These are phyloP conservation scores for Arthroderma uncinatum DNA, from an alignment of 2,329 filamentous ascomycete genomes.

Conservation along the genomic window DNA sequence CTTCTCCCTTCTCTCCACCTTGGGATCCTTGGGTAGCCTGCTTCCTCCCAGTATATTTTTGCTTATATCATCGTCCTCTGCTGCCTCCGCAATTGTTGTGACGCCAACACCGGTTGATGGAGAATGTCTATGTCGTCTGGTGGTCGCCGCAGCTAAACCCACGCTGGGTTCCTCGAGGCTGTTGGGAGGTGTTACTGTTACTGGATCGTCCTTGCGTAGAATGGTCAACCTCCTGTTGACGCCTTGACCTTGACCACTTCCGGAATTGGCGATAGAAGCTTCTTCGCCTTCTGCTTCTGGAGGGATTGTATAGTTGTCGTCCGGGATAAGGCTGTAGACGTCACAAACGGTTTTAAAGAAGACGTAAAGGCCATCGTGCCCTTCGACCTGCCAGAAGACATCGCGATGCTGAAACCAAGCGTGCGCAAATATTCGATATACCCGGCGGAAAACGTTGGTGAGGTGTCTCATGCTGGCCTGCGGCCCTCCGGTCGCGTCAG, in stretches of 20 bases:
- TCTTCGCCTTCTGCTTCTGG: conserved; percentile 68
- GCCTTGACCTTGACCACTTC: conserved; percentile 7
- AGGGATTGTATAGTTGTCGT: conserved; percentile 92
- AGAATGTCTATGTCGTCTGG: conserved; percentile 55
- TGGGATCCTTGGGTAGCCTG: neutral
- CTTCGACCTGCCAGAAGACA: conserved; percentile 90
- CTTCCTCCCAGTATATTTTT: neutral
- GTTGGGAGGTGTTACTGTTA: conserved; percentile 21
- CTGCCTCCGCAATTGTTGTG: conserved; percentile 57
- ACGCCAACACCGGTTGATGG: conserved; percentile 64
- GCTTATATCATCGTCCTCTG: conserved; percentile 33
- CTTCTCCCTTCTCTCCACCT: neutral
- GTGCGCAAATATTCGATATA: conserved; percentile 95
- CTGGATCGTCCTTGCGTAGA: conserved; percentile 32
- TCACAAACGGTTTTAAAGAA: conserved; percentile 98
- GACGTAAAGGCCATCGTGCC: conserved; percentile 80
- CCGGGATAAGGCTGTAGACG: conserved; percentile 73
- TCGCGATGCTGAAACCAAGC: conserved; percentile 96
- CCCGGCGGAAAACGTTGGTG: conserved; percentile 84
- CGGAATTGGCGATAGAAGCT: neutral
- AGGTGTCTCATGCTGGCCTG: conserved; percentile 52
- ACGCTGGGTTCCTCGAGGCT: neutral
- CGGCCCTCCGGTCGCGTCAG: conserved; percentile 31
- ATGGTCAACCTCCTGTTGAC: conserved; percentile 19
- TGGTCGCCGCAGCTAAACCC: conserved; percentile 46